Base-by-base conservation (phyloP, 129 eudicot species). In the Flaveria bidentis region DNA sequence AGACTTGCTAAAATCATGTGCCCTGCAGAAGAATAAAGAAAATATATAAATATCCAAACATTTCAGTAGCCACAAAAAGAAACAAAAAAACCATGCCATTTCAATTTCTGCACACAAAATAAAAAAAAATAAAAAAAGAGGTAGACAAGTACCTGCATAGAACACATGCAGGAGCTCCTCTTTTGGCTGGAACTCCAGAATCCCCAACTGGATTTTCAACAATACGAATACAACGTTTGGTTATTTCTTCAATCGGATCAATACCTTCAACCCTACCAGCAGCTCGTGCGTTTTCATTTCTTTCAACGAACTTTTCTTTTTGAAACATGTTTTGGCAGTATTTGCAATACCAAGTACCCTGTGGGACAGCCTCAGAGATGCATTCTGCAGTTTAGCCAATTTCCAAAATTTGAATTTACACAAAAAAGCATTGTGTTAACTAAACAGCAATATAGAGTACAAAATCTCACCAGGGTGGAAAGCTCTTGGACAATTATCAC, bases 401-500 rank as follows among this genome's bases (percentile, higher is more conserved):
- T 61, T 71, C 26, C 77, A 70, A 15, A 71, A 7, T 33, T 14
- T 70, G 55, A 33, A 60, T 47, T 61, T 61, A 71, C 15, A 9
- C 52, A 71, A 47, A 33, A 47, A 61, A 15, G 5, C 65, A 15
- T 17, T 13, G 28, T 9, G 20, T 58, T 1, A 57, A 30, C 69
- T 2, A 63, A 30, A 28, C 16, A 63, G 23, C 46, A 30, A 16
- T 16, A 42, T 17, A 25, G 49, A 41, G 39, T 44, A 28, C 45
- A 58, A 46, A 73, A 79, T 39, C 84, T 81, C 53, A 93, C 97
- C 97, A 70, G 81, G 49, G 80, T 94, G 98, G 74, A 91, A 94
- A 50, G 96, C 87, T 69, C 98, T 84, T 17, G 96, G 97, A 81
- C 98, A 94, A 52, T 74, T 82, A 74, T 91, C 97, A 78, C 98